Conservation (phyloP, 116 monocot genomes). For the Zostera marina region DNA sequence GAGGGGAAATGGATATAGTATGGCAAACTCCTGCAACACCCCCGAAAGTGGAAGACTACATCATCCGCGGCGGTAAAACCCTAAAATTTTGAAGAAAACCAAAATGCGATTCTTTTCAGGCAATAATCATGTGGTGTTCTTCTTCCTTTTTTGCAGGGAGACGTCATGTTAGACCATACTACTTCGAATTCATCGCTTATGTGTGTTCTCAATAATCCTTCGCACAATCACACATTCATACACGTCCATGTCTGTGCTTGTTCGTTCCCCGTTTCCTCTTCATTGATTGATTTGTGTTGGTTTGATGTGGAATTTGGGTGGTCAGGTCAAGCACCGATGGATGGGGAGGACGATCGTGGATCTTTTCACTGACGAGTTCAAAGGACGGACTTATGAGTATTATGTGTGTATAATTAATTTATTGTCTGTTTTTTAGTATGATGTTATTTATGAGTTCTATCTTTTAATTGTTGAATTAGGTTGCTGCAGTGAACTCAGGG, state of each 20-base stretch:
- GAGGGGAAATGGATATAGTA: slow-evolving; percentile 43
- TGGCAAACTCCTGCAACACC: slow-evolving; percentile 88
- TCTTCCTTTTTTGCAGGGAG: slow-evolving; percentile 23
- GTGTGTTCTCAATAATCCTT: slow-evolving; percentile 25
- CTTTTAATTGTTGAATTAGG: slow-evolving; percentile 23
- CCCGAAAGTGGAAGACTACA: slow-evolving; percentile 61
- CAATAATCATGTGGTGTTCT: neutral
- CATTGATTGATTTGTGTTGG: neutral
- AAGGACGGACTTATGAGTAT: slow-evolving; percentile 67
- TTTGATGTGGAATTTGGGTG: neutral
- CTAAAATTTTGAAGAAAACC: neutral
- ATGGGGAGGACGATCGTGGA: slow-evolving; percentile 85
- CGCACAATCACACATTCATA: no score
- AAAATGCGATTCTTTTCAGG: no score
- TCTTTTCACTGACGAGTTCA: slow-evolving; percentile 86
- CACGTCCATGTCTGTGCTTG: neutral
- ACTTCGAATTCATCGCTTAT: slow-evolving; percentile 94
- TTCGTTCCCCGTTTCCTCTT: neutral
- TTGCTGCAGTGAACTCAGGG: slow-evolving; percentile 60
- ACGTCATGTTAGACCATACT: slow-evolving; percentile 84
- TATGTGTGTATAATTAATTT: slow-evolving; percentile 37
- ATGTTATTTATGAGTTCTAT: neutral
- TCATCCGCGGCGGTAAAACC: slow-evolving; percentile 36
- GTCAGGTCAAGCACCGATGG: slow-evolving; percentile 90
- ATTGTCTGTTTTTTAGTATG: neutral